A percentile compares a stretch with the other conserved stretches of the same genome.
phyloP scores from a whole-genome alignment of 257 asterid genomes.

The Voacanga thouarsii region DNA sequence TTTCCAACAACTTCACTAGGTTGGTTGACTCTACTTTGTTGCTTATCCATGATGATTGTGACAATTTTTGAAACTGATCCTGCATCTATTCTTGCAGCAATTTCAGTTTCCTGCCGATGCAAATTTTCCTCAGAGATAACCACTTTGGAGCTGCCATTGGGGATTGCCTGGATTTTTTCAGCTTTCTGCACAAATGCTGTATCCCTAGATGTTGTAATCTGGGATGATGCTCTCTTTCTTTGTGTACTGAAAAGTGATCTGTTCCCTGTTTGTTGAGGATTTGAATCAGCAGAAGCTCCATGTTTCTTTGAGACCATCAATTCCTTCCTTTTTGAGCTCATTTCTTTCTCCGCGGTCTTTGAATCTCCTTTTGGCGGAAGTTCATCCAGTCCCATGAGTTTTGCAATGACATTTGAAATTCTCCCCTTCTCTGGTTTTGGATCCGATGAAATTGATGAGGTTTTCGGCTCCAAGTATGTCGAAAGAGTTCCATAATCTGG shows the following conservation, averaged over 20 bases:
- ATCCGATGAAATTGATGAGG: conserved; percentile 28
- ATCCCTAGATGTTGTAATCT: conserved; percentile 25
- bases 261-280: conserved; percentile 12
- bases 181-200: conserved; percentile 26
- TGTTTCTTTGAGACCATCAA: conserved; percentile 15
- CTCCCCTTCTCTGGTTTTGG: conserved; percentile 53
- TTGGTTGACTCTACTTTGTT: conserved; percentile 24
- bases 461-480: conserved; percentile 26
- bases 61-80: conserved; percentile 14
- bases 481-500: conserved; percentile 36
- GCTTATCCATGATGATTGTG: conserved; percentile 24
- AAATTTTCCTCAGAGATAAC: conserved; percentile 26
- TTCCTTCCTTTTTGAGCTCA: conserved; percentile 30
- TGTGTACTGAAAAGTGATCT: conserved; percentile 11
- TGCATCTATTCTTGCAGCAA: conserved; percentile 21
- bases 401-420: conserved; percentile 80
- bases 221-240: conserved; percentile 15
- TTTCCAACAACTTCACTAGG: conserved; percentile 27
- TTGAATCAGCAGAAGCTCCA: conserved; percentile 16
- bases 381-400: conserved; percentile 96
- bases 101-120: conserved; percentile 25
- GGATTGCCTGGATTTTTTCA: conserved; percentile 19
- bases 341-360: conserved; percentile 25
- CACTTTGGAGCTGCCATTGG: conserved; percentile 25
- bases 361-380: conserved; percentile 37